Evolutionary conservation across 768 basidiomycete genomes (phyloP), one percentile per base, ranked within the genome.

Genomic region (Rhodocollybia butyracea): DNA sequence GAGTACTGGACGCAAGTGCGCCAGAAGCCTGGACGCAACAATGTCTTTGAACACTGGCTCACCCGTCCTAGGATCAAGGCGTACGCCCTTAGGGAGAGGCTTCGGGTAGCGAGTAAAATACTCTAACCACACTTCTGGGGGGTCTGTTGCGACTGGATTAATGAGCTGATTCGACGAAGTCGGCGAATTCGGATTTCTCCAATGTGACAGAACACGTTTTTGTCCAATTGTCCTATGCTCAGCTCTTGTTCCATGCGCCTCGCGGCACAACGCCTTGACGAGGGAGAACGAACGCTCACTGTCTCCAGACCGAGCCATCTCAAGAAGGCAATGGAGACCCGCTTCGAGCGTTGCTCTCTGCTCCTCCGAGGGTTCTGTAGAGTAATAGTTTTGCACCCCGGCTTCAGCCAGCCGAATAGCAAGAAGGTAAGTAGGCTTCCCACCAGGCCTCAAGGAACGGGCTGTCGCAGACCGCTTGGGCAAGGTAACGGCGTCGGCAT

Each of bases 171-270:
- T 21, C 6, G 24, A n/a, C 27, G 13, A 27, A n/a, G n/a, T n/a
- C n/a, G n/a, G n/a, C n/a, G n/a, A n/a, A n/a, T n/a, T n/a, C 4
- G 53, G 53, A n/a, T 45, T 46, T 7, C 53, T 40, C 53, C 53
- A 54, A 7, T 24, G 19, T 3, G 53, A 32, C 13, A 54, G 41
- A 31, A 54, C 21, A 13, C 31, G 24, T 8, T 38, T 32, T 19
- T 45, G 41, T 10, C 42, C 53, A 27, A 46, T 36, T 1, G 53
- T 45, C 22, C 46, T 54, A 2, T 24, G 41, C 24, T 54, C 53
- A 3, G 53, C 10, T 0, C 19, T n/a, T 12, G 53, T 54, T 7
- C 13, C 53, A 15, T 54, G 53, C 12, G 53, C 53, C 31, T 54
- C 43, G 0, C 42, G 41, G 19, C 53, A 54, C 3, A 54, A 26